A percentile compares a stretch with the other conserved stretches of the same genome.
Conservation (phyloP, 2,329 filamentous ascomycete species). For the Parascedosporium putredinis region DNA sequence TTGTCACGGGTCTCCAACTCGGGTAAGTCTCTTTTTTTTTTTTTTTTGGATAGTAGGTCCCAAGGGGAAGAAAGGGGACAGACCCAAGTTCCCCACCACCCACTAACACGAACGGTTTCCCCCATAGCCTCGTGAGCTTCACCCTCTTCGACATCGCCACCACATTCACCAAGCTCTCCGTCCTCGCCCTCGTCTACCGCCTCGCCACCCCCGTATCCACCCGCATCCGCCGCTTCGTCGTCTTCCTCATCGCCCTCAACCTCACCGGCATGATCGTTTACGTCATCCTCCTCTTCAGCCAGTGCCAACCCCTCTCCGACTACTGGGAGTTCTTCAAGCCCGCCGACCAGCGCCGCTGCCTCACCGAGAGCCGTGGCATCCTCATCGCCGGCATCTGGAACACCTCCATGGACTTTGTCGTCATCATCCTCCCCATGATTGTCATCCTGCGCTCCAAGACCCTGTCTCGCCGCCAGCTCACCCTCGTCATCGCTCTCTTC, state of each 20-base stretch:
- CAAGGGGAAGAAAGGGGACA: not conserved
- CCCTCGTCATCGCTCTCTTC: slow-evolving; percentile 36
- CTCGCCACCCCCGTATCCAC: slow-evolving; percentile 21
- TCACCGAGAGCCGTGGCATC: slow-evolving; percentile 38
- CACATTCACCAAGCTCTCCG: slow-evolving; percentile 29
- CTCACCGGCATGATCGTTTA: slow-evolving; percentile 20
- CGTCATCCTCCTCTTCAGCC: slow-evolving; percentile 20
- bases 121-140: slow-evolving; percentile 20
- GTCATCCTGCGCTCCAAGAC: slow-evolving; percentile 32
- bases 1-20: slow-evolving; percentile 17
- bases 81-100: not conserved
- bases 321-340: slow-evolving; percentile 24
- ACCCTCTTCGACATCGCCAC: slow-evolving; percentile 27
- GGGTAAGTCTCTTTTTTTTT: not conserved
- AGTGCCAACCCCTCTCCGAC: slow-evolving; percentile 23
- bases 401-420: slow-evolving; percentile 46
- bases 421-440: slow-evolving; percentile 40
- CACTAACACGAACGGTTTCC: not conserved
- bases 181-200: slow-evolving; percentile 27
- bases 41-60: not conserved
- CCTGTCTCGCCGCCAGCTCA: slow-evolving; percentile 34
- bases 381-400: slow-evolving; percentile 47
- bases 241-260: slow-evolving; percentile 20
- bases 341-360: slow-evolving; percentile 24
- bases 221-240: slow-evolving; percentile 20